These are phyloP conservation scores for Alternaria hordeiaustralica DNA, from an alignment of 2,329 filamentous ascomycete genomes.

Conservation along the genomic window DNA sequence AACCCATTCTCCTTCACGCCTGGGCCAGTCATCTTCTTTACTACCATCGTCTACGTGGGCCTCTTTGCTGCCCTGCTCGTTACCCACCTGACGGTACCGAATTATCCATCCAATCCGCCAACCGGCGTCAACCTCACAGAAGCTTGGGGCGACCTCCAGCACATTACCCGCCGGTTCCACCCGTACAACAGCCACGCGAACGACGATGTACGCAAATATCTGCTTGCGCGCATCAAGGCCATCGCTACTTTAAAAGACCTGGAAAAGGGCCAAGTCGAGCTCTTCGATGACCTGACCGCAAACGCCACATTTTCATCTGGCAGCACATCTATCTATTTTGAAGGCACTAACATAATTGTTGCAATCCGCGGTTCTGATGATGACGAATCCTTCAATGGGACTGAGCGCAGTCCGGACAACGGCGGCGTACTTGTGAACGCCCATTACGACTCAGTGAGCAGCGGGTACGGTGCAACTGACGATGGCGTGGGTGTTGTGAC, in stretches of 20 bases:
- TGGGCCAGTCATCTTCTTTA: slow-evolving; percentile 81
- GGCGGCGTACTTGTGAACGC: slow-evolving; percentile 91
- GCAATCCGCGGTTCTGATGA: slow-evolving; percentile 85
- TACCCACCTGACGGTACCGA: slow-evolving; percentile 77
- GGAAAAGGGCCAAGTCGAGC: slow-evolving; percentile 56
- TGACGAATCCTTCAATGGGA: slow-evolving; percentile 73
- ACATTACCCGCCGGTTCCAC: slow-evolving; percentile 77
- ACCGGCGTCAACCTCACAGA: slow-evolving; percentile 79
- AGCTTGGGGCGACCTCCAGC: slow-evolving; percentile 83
- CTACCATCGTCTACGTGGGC: slow-evolving; percentile 76
- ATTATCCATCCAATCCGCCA: slow-evolving; percentile 63
- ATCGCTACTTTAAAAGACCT: slow-evolving; percentile 69
- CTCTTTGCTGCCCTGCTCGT: slow-evolving; percentile 75
- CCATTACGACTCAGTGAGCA: slow-evolving; percentile 93
- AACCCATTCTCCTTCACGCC: slow-evolving; percentile 76
- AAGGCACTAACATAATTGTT: slow-evolving; percentile 89
- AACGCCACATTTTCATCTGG: slow-evolving; percentile 74
- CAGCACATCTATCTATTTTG: slow-evolving; percentile 75
- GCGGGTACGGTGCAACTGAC: slow-evolving; percentile 91
- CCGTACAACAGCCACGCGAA: slow-evolving; percentile 89
- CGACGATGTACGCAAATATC: slow-evolving; percentile 77
- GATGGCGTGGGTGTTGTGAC: slow-evolving; percentile 91
- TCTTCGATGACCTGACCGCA: slow-evolving; percentile 80
- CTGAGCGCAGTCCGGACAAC: slow-evolving; percentile 54
- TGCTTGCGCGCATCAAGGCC: slow-evolving; percentile 72